These are phyloP conservation scores for Tilletia horrida DNA, from an alignment of 1,284 basidiomycete species.

Conservation along the genomic window DNA sequence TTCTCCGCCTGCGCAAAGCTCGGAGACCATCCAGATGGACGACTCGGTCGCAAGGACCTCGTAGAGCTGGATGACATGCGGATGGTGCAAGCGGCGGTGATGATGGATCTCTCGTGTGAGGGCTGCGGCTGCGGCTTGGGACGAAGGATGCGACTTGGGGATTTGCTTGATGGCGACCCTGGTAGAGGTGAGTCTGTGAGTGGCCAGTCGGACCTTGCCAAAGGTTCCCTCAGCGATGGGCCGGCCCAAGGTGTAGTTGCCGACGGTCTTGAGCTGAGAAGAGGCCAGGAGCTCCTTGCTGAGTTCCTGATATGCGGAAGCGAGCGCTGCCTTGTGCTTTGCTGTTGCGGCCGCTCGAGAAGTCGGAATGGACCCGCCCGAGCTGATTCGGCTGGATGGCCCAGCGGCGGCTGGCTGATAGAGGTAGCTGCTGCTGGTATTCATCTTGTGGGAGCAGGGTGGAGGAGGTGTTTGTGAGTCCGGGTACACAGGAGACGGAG, in stretches of 20 bases:
- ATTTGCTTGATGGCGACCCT: constrained; percentile 90
- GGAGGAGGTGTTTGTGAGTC: too few relatives aligned
- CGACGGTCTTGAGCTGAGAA: constrained; percentile 80
- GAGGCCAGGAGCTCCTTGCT: constrained; percentile 83
- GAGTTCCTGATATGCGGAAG: constrained; percentile 91
- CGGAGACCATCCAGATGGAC: constrained; percentile 93
- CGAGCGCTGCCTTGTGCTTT: constrained; percentile 57
- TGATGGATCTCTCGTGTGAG: constrained; percentile 97
- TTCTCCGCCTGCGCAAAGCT: constrained; percentile 85
- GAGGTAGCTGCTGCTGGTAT: too few relatives aligned
- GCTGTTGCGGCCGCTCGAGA: background rate
- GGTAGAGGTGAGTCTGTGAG: constrained; percentile 72
- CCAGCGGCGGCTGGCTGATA: too few relatives aligned
- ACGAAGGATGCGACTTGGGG: constrained; percentile 68
- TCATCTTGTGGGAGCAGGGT: too few relatives aligned
- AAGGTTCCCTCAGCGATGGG: constrained; percentile 91
- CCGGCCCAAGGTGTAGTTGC: constrained; percentile 90
- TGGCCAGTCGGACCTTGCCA: constrained; percentile 87
- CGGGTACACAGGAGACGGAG: too few relatives aligned
- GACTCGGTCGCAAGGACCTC: constrained; percentile 96
- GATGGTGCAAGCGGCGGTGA: constrained; percentile 91
- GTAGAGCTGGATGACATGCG: constrained; percentile 88
- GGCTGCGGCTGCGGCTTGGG: constrained; percentile 57
- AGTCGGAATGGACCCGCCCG: background rate
- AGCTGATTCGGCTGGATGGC: too few relatives aligned